Conservation (phyloP, 2,329 filamentous ascomycete species). For the Alternaria conjuncta region DNA sequence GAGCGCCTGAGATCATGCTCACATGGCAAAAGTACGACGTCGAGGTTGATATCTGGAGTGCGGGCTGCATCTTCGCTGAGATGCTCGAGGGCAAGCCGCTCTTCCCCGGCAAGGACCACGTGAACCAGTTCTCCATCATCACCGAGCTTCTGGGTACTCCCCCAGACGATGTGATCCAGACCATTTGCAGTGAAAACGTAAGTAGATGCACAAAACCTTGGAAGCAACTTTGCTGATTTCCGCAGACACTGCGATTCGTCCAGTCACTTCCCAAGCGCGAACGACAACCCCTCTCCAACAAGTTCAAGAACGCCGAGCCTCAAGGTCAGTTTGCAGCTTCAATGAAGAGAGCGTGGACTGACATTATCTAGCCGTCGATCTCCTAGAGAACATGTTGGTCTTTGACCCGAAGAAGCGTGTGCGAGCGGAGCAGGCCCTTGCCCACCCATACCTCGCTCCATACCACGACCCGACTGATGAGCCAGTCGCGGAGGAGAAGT, state of each 20-base stretch:
- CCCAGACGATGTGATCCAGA: slow-evolving; percentile 97
- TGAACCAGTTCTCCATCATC: slow-evolving; percentile 99
- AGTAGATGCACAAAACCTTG: slow-evolving; percentile 14
- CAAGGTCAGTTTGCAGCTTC: slow-evolving; percentile 63
- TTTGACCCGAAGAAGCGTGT: slow-evolving; percentile 98
- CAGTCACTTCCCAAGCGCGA: slow-evolving; percentile 96
- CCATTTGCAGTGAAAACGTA: slow-evolving; percentile 97
- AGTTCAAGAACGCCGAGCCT: slow-evolving; percentile 95
- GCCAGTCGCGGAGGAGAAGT: slow-evolving; percentile 94
- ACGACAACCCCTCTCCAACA: slow-evolving; percentile 81
- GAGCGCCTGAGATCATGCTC: slow-evolving; percentile 99
- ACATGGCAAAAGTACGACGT: slow-evolving; percentile 99
- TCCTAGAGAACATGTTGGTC: slow-evolving; percentile 95
- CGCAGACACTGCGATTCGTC: slow-evolving; percentile 90
- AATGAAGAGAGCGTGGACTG: not conserved
- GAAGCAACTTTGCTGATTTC: slow-evolving; percentile 23
- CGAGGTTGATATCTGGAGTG: slow-evolving; percentile 99
- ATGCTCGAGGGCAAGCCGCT: slow-evolving; percentile 99
- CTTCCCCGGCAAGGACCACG: slow-evolving; percentile 98
- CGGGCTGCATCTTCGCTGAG: slow-evolving; percentile 97
- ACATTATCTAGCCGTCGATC: slow-evolving; percentile 73
- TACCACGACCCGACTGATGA: slow-evolving; percentile 99
- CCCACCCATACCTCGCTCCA: slow-evolving; percentile 90
- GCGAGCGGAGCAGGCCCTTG: slow-evolving; percentile 82
- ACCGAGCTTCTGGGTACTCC: slow-evolving; percentile 96